Conservation (phyloP, 139 green algal genomes). For the Chlamydomonas incerta region DNA sequence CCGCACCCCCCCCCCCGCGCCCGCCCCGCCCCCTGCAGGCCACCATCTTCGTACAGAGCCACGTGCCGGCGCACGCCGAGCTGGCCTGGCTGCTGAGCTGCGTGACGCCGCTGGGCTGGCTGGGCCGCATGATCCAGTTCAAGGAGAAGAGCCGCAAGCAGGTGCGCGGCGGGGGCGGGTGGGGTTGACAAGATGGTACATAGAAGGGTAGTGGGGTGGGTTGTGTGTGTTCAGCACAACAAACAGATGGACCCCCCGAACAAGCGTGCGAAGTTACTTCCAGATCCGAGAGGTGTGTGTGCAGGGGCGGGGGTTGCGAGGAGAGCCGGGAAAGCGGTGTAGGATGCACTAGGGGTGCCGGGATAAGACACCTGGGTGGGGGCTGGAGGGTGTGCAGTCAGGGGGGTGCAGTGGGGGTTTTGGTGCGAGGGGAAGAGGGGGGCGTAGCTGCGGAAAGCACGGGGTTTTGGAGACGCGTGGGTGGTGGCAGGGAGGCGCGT, state of each 20-base stretch:
- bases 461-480: too few species aligned
- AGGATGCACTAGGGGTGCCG: too few species aligned
- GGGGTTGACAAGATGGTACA: not conserved
- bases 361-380: too few species aligned
- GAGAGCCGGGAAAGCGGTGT: not conserved
- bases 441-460: too few species aligned
- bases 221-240: too few species aligned
- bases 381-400: too few species aligned
- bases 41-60: conserved; percentile 89
- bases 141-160: conserved; percentile 95
- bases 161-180: conserved; percentile 46
- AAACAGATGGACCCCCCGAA: too few species aligned
- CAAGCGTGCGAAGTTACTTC: too few species aligned
- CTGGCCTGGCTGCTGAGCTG: conserved; percentile 96
- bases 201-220: not conserved
- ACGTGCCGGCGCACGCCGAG: conserved; percentile 95
- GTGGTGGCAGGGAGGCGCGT: too few species aligned
- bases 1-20: not conserved
- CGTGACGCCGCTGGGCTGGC: conserved; percentile 94
- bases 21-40: conserved; percentile 44
- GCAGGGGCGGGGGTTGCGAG: not conserved
- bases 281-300: too few species aligned
- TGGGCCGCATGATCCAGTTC: conserved; percentile 98
- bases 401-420: too few species aligned
- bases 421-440: too few species aligned